Evolutionary conservation across 164 flowering plant genomes (phyloP).

Genomic region (Tinospora cordifolia): DNA sequence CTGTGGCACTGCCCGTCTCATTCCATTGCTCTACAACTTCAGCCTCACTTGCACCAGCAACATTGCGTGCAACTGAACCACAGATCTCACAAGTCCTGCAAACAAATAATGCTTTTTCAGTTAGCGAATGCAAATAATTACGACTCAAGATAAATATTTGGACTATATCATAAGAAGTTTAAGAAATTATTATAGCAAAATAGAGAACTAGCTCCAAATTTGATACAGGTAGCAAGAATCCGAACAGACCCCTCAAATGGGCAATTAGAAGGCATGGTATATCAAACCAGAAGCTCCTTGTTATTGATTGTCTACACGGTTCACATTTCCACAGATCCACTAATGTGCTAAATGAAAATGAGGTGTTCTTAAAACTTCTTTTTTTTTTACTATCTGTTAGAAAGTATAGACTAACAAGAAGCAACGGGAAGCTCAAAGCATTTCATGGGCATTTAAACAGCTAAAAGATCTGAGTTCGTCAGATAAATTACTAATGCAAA

Average conservation of each 20-base stretch:
- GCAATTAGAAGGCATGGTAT: neutral
- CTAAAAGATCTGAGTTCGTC: too few species aligned
- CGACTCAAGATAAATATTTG: neutral
- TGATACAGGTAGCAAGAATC: neutral
- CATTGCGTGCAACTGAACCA: slow-evolving; percentile 59
- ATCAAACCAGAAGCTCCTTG: neutral
- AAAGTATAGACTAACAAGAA: too few species aligned
- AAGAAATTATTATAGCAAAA: neutral
- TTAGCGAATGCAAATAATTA: too few species aligned
- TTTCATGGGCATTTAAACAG: too few species aligned
- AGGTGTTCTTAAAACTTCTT: too few species aligned
- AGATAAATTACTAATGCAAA: too few species aligned
- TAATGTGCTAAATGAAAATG: too few species aligned
- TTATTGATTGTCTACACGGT: neutral
- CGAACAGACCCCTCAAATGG: too few species aligned
- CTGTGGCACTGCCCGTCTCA: slow-evolving; percentile 28
- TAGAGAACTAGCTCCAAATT: neutral
- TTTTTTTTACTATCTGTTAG: too few species aligned
- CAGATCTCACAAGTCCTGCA: slow-evolving; percentile 91
- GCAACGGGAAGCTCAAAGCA: too few species aligned
- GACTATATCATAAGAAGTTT: neutral
- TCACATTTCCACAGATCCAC: too few species aligned
- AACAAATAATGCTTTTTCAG: slow-evolving; percentile 9
- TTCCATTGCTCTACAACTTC: slow-evolving; percentile 44
- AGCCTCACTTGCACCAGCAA: slow-evolving; percentile 41